Conservation (phyloP, 225 moss, liverwort and hornwort species). For the Climacium dendroides region DNA sequence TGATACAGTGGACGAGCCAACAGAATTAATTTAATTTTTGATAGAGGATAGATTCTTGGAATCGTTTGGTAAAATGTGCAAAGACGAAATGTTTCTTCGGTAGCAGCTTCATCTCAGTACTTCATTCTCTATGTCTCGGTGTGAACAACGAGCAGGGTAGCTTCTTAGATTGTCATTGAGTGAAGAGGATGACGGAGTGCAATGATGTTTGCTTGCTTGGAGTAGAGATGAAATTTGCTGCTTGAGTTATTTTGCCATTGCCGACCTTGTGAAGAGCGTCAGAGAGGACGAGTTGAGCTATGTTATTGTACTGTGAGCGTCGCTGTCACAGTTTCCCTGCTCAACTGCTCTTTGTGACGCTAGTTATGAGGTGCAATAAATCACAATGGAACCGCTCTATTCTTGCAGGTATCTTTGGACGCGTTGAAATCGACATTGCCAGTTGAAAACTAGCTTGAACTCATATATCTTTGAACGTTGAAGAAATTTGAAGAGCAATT, state of each 20-base stretch:
- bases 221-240: background rate
- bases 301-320: background rate
- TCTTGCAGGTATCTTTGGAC: background rate
- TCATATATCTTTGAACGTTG: background rate
- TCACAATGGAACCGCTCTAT: background rate
- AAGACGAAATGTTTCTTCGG: background rate
- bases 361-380: conserved; percentile 1
- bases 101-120: background rate
- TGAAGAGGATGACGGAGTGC: background rate
- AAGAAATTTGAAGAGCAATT: background rate
- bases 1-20: background rate
- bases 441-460: background rate
- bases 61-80: background rate
- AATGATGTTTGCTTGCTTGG: background rate
- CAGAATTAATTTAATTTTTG: background rate
- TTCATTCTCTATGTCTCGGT: background rate
- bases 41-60: background rate
- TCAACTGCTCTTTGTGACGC: background rate
- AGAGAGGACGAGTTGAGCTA: background rate
- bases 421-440: background rate
- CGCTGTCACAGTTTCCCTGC: background rate
- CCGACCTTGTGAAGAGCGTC: background rate
- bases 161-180: background rate
- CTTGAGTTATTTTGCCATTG: background rate
- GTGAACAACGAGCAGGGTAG: background rate